Base-by-base conservation (phyloP, 164 flowering plant species). In the Litsea cubeba region DNA sequence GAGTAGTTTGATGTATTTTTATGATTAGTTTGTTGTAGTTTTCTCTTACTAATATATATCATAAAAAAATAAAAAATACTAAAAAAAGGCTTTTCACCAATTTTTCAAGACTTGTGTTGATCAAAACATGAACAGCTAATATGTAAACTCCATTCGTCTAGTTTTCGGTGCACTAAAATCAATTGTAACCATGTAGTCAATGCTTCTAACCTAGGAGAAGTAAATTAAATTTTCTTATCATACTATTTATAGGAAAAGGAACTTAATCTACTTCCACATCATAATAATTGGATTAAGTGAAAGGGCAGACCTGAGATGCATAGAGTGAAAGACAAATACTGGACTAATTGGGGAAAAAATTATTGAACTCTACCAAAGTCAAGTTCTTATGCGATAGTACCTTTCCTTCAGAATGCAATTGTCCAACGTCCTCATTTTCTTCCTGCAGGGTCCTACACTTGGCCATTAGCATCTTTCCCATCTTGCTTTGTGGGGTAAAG, bases 381-480 rank as follows among this genome's bases (percentile, higher is more conserved):
- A 5, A 26, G 46, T 65, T 65, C 46, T 26, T 35, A 65, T 26
- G 69, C 69, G 50, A 23, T 64, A 63, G 68, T 81, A 96, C 99
- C 99, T 96, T 94, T 75, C 98, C 99, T 81, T 96, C 99, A 50
- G 92, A 84, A 75, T 97, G 93, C 83, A 88, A 88, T 75, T 84
- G 84, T 49, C 99, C 99, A 74, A 94, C 91, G 82, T 94, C 98
- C 83, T 94, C 98, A 82, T 96, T 96, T 87, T 96, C 99, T 78
- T 92, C 97, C 81, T 88, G 95, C 83, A 96, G 79, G 64, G 97
- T 92, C 82, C 88, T 88, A 76, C 99, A 96, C 76, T 94, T 96
- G 6, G 94, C 97, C 97, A 96, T 90, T 68, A 96, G 83, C 91
- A 89, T 84, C 84, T 88, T 94, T 49, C 99, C 99, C 97, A 92